A percentile compares a stretch with the other conserved stretches of the same genome.
Evolutionary conservation across 2,329 filamentous ascomycete species (phyloP).

Genomic region (Atkinsonella texensis): DNA sequence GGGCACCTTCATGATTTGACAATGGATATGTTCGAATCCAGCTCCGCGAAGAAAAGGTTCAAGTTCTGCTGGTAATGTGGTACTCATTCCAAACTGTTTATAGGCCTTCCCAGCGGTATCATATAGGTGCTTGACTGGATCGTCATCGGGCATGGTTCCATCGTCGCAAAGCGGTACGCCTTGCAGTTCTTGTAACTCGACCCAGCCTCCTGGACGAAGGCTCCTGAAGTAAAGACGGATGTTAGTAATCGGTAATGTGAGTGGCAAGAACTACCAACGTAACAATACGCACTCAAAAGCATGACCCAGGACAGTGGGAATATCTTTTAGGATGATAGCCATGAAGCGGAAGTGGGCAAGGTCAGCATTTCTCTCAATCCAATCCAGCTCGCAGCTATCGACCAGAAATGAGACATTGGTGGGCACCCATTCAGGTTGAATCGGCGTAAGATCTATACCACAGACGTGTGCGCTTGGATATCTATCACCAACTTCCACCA

Average conservation of each 20-base stretch:
- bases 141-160: slow-evolving; percentile 14
- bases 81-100: slow-evolving; percentile 10
- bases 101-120: slow-evolving; percentile 8
- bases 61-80: slow-evolving; percentile 9
- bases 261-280: not conserved
- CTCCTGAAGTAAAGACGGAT: slow-evolving; percentile 1
- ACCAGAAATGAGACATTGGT: slow-evolving; percentile 27
- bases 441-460: slow-evolving; percentile 27
- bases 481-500: slow-evolving; percentile 10
- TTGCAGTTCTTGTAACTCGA: slow-evolving; percentile 29
- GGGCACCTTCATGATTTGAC: slow-evolving; percentile 25
- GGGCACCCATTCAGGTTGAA: slow-evolving; percentile 28
- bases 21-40: slow-evolving; percentile 15
- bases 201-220: slow-evolving; percentile 30
- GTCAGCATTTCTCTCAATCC: slow-evolving; percentile 16
- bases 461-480: slow-evolving; percentile 24
- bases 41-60: slow-evolving; percentile 8
- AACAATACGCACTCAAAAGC: slow-evolving; percentile 10
- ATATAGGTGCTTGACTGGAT: slow-evolving; percentile 8
- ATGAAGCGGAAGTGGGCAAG: slow-evolving; percentile 19
- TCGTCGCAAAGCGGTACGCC: slow-evolving; percentile 23
- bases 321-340: slow-evolving; percentile 10
- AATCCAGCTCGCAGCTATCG: slow-evolving; percentile 22
- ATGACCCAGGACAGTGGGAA: slow-evolving; percentile 9
- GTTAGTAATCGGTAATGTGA: not conserved